Evolutionary conservation across 1,284 basidiomycete genomes (phyloP), one percentile per base, ranked within the genome.

Genomic region (Lignosus rhinocerotis): DNA sequence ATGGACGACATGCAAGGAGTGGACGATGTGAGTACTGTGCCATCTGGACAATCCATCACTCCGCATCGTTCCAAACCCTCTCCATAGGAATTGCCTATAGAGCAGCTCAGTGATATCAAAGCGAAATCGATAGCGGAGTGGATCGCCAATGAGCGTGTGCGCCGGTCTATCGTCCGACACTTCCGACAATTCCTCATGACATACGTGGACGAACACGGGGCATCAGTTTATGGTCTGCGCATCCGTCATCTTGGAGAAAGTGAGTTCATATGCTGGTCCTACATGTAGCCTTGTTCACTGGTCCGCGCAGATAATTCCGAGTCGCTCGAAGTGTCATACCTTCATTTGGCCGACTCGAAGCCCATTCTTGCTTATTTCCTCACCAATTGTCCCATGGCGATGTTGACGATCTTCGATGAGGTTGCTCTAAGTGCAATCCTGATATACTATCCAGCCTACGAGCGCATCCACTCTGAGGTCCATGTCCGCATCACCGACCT

Each of bases 301-400:
- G 16, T 45, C 5, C 11, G 14, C 31, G 53, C 47, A 96, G 94
- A 90, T 71, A 99, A 99, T 76, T 88, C 94, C 34, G 97, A 99
- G 76, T 98, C 96, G 2, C 86, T 99, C 58, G 96, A 99, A 74
- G 90, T 99, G 17, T 98, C 95, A 0, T 99, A 96, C 74, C 82
- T 94, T 17, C 94, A 99, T 70, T 85, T 99, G 16, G 89, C 92
- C 1, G 79, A 89, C 59, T 90, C 93, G 19, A 97, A 97, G 68
- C 92, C 96, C 11, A 95, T 98, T 65, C 82, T 99, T 31, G 96
- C 96, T 34, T 99, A 96, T 74, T 99, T 99, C 80, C 82, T 99
- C 46, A 94, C 92, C 68, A 98, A 98, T 75, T 94, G 93, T 44
- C 97, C 97, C 0, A 82, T 89, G 31, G 86, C 93, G 10, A 96